Evolutionary conservation across 1,284 basidiomycete genomes (phyloP), one percentile per base, ranked within the genome.

Genomic region (Fomitopsis palustris): DNA sequence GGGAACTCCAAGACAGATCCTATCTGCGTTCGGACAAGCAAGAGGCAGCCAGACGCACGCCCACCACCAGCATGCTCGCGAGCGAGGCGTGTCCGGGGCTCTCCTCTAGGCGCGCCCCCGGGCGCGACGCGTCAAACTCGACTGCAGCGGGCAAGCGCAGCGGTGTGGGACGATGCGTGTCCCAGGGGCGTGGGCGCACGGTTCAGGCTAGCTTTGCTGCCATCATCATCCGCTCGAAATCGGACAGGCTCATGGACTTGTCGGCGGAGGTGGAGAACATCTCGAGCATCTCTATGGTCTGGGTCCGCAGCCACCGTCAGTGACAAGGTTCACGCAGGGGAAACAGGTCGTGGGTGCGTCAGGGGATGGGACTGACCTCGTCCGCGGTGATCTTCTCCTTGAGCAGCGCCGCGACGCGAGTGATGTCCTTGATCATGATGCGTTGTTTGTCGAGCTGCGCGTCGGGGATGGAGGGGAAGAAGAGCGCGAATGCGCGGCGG

Each of bases 251-350:
- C 75, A 92, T 79, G 1, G 86, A 81, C 67, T 84, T 85, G 70
- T 90, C 88, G 0, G 81, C 74, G 0, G 83, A 79, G 1, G 80
- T 83, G 1, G 90, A 90, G 69, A 90, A 92, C 53, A 79, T 78
- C 29, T 82, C 79, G 1, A 92, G 75, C 89, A 92, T 92, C 60
- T 90, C 88, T 3, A 87, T 64, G 64, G 88, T 85, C 90, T 92
- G 62, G 47, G 33, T 17, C 21, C 14, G 21, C 25, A 47, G 25
- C 21, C 25, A 47, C 14, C 12, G 21, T 43, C 42, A 43, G 42
- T 23, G 42, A 43, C 19, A 19, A 43, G 27, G 16, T 45, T 4
- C 43, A 23, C 12, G 7, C n/a, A 10, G 41, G 41, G 6, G 7
- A 43, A 6, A 8, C 9, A 43, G 41, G 16, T n/a, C 16, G 23